Evolutionary conservation across 2,329 filamentous ascomycete genomes (phyloP).

Genomic region (Cercospora sp.): DNA sequence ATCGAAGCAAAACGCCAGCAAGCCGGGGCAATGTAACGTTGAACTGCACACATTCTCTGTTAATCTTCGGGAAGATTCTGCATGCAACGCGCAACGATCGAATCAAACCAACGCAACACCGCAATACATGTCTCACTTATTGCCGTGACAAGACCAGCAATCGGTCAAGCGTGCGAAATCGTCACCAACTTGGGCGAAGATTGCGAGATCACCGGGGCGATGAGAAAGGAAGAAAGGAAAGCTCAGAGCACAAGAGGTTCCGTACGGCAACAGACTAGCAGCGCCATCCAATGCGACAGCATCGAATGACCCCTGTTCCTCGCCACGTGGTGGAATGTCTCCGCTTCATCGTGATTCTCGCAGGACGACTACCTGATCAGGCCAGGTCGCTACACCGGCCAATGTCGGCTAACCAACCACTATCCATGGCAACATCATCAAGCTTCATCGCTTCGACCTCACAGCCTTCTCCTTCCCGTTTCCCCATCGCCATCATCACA

Average conservation of each 20-base stretch:
- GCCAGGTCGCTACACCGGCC: background rate
- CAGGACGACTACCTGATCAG: background rate
- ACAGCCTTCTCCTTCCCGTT: background rate
- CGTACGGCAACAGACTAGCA: background rate
- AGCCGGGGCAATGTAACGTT: background rate
- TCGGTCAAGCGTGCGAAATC: background rate
- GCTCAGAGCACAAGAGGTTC: background rate
- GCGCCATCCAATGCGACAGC: background rate
- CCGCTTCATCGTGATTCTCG: background rate
- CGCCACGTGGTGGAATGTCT: constrained; percentile 4
- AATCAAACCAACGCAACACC: background rate
- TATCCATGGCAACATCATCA: background rate
- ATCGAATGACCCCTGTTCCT: background rate
- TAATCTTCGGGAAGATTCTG: background rate
- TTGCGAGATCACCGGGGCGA: background rate
- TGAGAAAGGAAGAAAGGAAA: background rate
- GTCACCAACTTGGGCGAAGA: background rate
- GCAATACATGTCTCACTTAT: background rate
- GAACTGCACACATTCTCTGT: background rate
- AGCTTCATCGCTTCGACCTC: background rate
- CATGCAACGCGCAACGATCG: background rate
- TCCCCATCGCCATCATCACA: background rate
- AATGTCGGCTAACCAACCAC: constrained; percentile 7
- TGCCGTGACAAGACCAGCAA: background rate
- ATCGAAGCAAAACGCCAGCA: background rate